Base-by-base conservation (phyloP, 768 basidiomycete species). In the Pulveroboletus sp. region DNA sequence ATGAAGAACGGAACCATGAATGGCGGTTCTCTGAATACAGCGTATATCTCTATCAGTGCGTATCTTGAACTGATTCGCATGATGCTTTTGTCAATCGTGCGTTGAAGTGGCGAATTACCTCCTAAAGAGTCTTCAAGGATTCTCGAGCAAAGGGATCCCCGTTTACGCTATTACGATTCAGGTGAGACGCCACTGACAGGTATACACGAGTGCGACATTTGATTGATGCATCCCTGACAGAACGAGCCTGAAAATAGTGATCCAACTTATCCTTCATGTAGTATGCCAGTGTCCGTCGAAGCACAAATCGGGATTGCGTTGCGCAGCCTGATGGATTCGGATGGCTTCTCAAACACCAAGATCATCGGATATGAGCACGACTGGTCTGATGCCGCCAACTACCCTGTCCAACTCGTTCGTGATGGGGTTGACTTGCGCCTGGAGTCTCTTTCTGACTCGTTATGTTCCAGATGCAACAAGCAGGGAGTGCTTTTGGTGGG, bases 311-410 rank as follows among this genome's bases (percentile, higher is more conserved):
- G 77, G 10, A 72, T 67, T 0, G 62, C 73, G 0, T 70, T 90
- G 28, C 74, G 85, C 12, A 72, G 69, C 3, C 64, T 87, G 14
- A 74, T 90, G 64, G 71, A 89, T 58, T 76, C 74, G 39, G 81
- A 85, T 50, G 82, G 82, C 0, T 75, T 87, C 39, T 73, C 73
- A 0, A 58, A 60, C 15, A 78, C 82, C 36, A 84, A 81, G 65
- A 72, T 89, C 37, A 73, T 88, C 31, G 87, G 85, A 21, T 78
- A 73, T 52, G 80, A 87, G 58, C 87, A 89, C 57, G 89, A 90
- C 59, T 90, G 88, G 88, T 70, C 75, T 44, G 75, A 80, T 51
- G 83, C 84, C 12, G 78, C 71, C 6, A 66, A 72, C 11, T 89
- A 89, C 55, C 82, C 87, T 0, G 73, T 83, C 2, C 68, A 78